A percentile compares a stretch with the other conserved stretches of the same genome.
These are phyloP conservation scores for Annona cherimola DNA, from an alignment of 164 flowering plant species.

Conservation along the genomic window DNA sequence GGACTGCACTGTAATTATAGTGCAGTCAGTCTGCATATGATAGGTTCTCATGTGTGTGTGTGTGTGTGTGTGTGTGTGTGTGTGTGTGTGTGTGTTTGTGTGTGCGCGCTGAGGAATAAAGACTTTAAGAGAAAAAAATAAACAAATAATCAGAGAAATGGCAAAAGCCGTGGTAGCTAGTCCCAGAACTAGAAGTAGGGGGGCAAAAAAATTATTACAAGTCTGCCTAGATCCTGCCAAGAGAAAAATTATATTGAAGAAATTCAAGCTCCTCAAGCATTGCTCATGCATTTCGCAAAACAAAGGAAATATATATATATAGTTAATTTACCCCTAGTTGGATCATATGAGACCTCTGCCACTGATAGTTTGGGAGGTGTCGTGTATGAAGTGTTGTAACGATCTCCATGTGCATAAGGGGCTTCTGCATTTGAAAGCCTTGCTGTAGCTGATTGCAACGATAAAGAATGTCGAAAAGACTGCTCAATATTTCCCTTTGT, in stretches of 20 bases:
- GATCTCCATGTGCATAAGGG: slow-evolving; percentile 46
- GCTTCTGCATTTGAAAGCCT: slow-evolving; percentile 52
- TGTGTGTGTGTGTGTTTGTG: too few species aligned
- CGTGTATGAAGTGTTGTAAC: slow-evolving; percentile 49
- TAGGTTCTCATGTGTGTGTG: too few species aligned
- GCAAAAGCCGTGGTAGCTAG: background rate
- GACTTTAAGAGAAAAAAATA: background rate
- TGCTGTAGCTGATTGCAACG: slow-evolving; percentile 56
- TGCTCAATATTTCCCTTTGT: slow-evolving; percentile 51
- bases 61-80: too few species aligned
- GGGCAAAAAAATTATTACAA: background rate
- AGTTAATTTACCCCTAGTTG: slow-evolving; percentile 46
- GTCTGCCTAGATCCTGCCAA: background rate
- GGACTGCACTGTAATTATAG: too few species aligned
- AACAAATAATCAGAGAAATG: background rate
- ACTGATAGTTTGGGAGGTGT: slow-evolving; percentile 56
- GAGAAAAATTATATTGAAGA: background rate
- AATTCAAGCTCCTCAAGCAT: background rate
- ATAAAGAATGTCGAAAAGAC: slow-evolving; percentile 71
- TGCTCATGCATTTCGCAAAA: background rate
- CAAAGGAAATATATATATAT: background rate
- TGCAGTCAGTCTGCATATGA: too few species aligned
- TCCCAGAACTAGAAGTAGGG: background rate
- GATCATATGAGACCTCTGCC: slow-evolving; percentile 63
- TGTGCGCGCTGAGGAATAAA: too few species aligned